Conservation (phyloP, 1,284 basidiomycete species). For the Pyrrhoderma noxium region DNA sequence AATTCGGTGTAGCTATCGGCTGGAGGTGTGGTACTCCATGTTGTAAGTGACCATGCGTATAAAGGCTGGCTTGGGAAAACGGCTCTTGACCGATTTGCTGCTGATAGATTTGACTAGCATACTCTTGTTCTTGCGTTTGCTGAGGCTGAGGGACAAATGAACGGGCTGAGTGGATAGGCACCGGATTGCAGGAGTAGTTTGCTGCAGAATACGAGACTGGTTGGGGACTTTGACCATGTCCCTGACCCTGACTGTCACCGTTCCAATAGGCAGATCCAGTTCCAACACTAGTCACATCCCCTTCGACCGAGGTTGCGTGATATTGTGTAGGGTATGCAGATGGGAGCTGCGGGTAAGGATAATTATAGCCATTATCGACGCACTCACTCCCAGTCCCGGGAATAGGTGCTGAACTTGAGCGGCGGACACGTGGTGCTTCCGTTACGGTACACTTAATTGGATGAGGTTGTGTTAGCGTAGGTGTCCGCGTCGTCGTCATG, state of each 20-base stretch:
- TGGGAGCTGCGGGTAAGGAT: not conserved
- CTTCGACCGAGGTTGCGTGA: not conserved
- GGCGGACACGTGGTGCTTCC: slow-evolving; percentile 17
- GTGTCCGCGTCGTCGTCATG: not conserved
- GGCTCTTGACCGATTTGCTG: slow-evolving; percentile 12
- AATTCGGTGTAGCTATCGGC: slow-evolving; percentile 22
- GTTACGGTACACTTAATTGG: not conserved
- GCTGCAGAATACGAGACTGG: too few species aligned
- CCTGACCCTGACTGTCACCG: not conserved
- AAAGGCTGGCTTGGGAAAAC: slow-evolving; percentile 20
- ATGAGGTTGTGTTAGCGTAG: not conserved
- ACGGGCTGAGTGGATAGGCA: slow-evolving; percentile 18
- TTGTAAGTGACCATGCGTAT: not conserved
- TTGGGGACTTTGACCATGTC: slow-evolving; percentile 20
- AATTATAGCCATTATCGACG: too few species aligned
- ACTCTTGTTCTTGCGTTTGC: not conserved
- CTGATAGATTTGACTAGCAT: too few species aligned
- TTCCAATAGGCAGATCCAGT: not conserved
- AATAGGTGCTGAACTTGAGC: slow-evolving; percentile 42
- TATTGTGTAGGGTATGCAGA: not conserved
- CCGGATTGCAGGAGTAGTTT: slow-evolving; percentile 21
- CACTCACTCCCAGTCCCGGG: slow-evolving; percentile 10
- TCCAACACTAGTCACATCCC: not conserved
- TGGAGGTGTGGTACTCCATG: not conserved
- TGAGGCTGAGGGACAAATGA: slow-evolving; percentile 15